Conservation (phyloP, 495 filamentous ascomycete species). For the Annulohypoxylon stygium region DNA sequence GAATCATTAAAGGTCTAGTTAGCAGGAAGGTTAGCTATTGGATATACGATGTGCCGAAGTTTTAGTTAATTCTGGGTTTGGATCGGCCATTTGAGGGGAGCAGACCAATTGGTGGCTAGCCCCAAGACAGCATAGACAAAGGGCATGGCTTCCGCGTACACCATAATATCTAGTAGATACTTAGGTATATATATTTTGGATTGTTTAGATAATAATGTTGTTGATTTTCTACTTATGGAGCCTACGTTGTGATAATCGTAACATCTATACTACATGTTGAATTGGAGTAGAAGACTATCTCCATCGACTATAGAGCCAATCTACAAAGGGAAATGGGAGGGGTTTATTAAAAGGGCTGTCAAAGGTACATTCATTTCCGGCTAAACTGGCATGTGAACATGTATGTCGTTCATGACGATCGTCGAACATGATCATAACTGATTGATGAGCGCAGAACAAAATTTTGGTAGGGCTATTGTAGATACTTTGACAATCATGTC, state of each 20-base stretch:
- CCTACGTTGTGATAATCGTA: not conserved
- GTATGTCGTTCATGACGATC: not conserved
- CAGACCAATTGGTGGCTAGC: not conserved
- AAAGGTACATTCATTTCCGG: slow-evolving; percentile 3
- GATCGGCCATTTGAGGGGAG: not conserved
- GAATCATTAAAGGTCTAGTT: not conserved
- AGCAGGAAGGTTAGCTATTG: not conserved
- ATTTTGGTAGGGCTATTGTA: not conserved
- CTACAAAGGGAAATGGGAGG: not conserved
- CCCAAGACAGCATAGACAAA: not conserved
- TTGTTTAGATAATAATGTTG: not conserved
- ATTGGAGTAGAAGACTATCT: not conserved
- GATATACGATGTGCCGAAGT: not conserved
- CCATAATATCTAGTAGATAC: not conserved
- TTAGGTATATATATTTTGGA: not conserved
- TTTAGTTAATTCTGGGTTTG: not conserved
- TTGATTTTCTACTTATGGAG: not conserved
- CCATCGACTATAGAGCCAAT: not conserved
- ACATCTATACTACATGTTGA: not conserved
- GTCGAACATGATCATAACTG: not conserved
- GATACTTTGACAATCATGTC: not conserved
- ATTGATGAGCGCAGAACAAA: not conserved
- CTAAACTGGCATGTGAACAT: not conserved
- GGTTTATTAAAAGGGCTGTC: not conserved
- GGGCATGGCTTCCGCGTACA: not conserved